Evolutionary conservation across 2,329 filamentous ascomycete genomes (phyloP).

Genomic region (Pseudogymnoascus verrucosus): DNA sequence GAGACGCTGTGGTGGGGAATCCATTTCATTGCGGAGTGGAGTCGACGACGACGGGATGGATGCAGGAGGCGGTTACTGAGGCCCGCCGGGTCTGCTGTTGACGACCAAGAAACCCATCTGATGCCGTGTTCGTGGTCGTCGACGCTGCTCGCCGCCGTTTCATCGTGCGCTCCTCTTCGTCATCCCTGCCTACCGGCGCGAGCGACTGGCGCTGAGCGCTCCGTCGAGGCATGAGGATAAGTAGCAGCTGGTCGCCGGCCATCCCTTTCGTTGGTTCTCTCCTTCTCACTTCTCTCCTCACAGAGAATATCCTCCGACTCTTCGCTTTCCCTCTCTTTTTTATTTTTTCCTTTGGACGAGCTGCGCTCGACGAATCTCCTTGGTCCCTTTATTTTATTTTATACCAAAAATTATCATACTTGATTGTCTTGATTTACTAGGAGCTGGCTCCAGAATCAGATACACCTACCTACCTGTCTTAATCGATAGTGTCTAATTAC

Average conservation of each 20-base stretch:
- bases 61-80: slow-evolving; percentile 22
- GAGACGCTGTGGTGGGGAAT: slow-evolving; percentile 21
- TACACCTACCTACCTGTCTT: slow-evolving; percentile 11
- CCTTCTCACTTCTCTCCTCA: neutral
- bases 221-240: slow-evolving; percentile 22
- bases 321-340: slow-evolving; percentile 21
- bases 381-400: slow-evolving; percentile 18
- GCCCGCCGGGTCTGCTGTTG: slow-evolving; percentile 26
- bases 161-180: neutral
- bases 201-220: slow-evolving; percentile 10
- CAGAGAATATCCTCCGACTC: slow-evolving; percentile 6
- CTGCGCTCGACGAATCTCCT: slow-evolving; percentile 27
- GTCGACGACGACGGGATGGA: slow-evolving; percentile 8
- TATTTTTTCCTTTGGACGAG: slow-evolving; percentile 20
- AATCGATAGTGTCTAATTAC: slow-evolving; percentile 25
- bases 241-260: slow-evolving; percentile 20
- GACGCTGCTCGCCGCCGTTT: neutral
- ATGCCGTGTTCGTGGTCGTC: slow-evolving; percentile 11
- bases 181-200: neutral
- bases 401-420: neutral
- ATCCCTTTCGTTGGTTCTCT: neutral
- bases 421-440: slow-evolving; percentile 14
- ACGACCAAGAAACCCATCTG: slow-evolving; percentile 28
- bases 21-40: neutral
- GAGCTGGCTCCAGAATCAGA: slow-evolving; percentile 25